phyloP scores from a whole-genome alignment of 1,284 basidiomycete species.

The Quambalaria eucalypti region DNA sequence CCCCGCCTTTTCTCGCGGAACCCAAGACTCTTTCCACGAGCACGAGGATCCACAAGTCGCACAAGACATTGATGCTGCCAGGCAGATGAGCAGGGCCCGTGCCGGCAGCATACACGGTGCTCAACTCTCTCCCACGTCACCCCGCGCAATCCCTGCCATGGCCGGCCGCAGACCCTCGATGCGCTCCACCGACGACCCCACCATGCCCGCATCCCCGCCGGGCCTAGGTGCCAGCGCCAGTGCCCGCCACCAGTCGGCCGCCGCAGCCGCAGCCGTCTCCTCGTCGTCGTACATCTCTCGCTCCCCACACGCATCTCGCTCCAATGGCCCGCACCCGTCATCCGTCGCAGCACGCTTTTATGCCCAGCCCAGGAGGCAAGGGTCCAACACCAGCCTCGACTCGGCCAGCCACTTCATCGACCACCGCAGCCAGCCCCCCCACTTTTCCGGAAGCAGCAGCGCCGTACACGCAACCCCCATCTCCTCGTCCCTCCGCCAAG shows the following conservation, averaged over 20 bases:
- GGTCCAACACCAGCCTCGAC: slow-evolving; percentile 40
- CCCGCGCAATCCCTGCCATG: neutral
- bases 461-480: slow-evolving; percentile 14
- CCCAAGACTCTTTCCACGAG: too few relatives aligned
- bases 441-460: slow-evolving; percentile 24
- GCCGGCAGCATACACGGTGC: neutral
- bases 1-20: too few relatives aligned
- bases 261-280: slow-evolving; percentile 12
- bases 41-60: slow-evolving; percentile 30
- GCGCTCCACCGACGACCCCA: neutral
- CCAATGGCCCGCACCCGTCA: slow-evolving; percentile 7
- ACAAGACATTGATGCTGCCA: slow-evolving; percentile 41
- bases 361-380: slow-evolving; percentile 26
- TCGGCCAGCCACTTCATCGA: slow-evolving; percentile 44
- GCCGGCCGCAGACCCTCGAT: neutral
- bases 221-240: neutral
- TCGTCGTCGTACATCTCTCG: slow-evolving; percentile 9
- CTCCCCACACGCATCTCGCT: slow-evolving; percentile 1
- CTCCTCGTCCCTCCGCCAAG: neutral
- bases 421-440: slow-evolving; percentile 42
- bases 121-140: neutral
- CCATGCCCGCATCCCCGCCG: slow-evolving; percentile 11
- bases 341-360: slow-evolving; percentile 40
- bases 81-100: slow-evolving; percentile 41
- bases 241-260: slow-evolving; percentile 4